Evolutionary conservation across 345 rosid species (phyloP), one percentile per base, ranked within the genome.

Genomic region (Salix caprea): DNA sequence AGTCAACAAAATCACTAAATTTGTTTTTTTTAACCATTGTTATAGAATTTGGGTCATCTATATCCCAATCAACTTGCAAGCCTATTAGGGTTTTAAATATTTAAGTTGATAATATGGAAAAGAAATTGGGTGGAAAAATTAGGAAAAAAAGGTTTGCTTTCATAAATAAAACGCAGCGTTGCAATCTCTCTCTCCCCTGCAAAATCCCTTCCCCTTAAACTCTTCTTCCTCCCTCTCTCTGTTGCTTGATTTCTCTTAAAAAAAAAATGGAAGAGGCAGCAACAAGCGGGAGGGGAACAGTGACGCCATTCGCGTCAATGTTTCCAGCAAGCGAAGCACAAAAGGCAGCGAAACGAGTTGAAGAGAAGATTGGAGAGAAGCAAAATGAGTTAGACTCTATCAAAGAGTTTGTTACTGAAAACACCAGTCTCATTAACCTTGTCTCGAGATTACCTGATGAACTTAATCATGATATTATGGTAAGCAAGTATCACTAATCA

Each of bases 381-480:
- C 88, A 70, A 23, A 78, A 28, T 69, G 93, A 91, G 87, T 74
- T 91, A 79, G 83, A 82, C 64, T 82, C 76, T 24, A 68, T 91
- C 52, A 87, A 81, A 56, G 84, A 84, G 65, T 91, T 89, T 86
- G 81, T 86, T 75, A 81, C 88, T 72, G 96, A 93, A 36, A 95
- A 95, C 85, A 48, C 79, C 61, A 82, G 65, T 74, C 87, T 95
- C 71, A 86, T 90, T 64, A 85, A 82, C 83, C 93, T 87, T 75
- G 85, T 95, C 67, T 84, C 84, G 40, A 86, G 84, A 75, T 94
- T 95, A 16, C 98, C 96, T 69, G 89, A 93, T 34, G 86, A 93
- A 69, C 97, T 96, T 65, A 90, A 91, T 82, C 94, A 90, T 81
- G 91, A 90, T 67, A 75, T 93, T 74, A 93, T 93, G 97, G 97